Percentiles rank a stretch among this genome's conserved stretches.
These are phyloP conservation scores for Polygonum maritimum DNA, from an alignment of 148 eudicot genomes.

Conservation along the genomic window DNA sequence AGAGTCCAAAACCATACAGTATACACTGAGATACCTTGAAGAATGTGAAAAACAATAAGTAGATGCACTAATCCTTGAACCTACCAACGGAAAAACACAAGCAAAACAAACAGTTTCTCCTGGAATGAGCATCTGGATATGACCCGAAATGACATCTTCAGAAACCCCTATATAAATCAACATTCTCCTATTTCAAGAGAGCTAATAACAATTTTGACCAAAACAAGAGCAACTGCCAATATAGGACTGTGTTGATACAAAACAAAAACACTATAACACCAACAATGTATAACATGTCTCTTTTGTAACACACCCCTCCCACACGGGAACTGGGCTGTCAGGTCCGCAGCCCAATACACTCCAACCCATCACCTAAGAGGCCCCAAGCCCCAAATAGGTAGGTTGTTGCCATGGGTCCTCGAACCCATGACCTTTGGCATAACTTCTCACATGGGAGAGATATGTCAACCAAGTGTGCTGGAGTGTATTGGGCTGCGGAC, in stretches of 20 bases:
- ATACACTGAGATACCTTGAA: neutral
- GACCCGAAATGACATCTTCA: constrained; percentile 98
- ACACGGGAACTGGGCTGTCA: too few species aligned
- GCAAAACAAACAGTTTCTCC: constrained; percentile 99
- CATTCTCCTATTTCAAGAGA: neutral
- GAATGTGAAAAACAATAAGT: constrained; percentile 4
- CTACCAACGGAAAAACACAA: constrained; percentile 92
- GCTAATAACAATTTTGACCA: too few species aligned
- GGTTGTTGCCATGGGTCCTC: too few species aligned
- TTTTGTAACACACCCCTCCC: too few species aligned
- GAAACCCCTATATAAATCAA: constrained; percentile 61
- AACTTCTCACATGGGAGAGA: too few species aligned
- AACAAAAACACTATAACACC: neutral
- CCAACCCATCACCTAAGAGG: too few species aligned
- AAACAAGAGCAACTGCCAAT: too few species aligned
- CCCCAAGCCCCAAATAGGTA: too few species aligned
- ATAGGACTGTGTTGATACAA: neutral
- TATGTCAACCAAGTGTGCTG: too few species aligned
- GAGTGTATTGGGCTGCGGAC: too few species aligned
- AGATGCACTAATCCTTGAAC: constrained; percentile 13
- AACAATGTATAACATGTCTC: neutral
- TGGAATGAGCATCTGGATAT: constrained; percentile 87
- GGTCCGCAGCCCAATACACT: too few species aligned
- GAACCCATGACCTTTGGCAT: too few species aligned
- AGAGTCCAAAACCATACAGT: neutral